phyloP scores from a whole-genome alignment of 306 rosid species.

The Lithocarpus polystachyus region DNA sequence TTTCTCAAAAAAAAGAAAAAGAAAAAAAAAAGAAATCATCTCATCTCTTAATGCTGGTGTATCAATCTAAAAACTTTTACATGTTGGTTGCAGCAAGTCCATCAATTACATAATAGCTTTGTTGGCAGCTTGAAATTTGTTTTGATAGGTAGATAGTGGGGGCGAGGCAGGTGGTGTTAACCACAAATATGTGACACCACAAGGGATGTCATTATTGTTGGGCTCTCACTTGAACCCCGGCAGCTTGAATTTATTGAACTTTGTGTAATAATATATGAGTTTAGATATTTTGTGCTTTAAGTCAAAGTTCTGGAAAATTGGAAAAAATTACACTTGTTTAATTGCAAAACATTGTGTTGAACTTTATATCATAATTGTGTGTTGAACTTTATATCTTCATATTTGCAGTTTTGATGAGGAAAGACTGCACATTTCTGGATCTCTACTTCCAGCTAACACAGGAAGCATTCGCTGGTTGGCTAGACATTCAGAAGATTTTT shows the following conservation, averaged over 20 bases:
- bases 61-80: neutral
- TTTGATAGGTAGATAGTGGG: too few species aligned
- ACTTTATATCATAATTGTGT: neutral
- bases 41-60: neutral
- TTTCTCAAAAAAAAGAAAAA: too few species aligned
- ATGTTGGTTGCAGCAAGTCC: neutral
- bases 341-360: neutral
- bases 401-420: slow-evolving; percentile 79
- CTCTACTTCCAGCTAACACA: slow-evolving; percentile 60
- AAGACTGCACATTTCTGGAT: slow-evolving; percentile 63
- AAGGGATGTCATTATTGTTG: too few species aligned
- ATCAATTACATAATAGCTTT: neutral
- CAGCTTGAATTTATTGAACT: neutral
- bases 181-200: too few species aligned
- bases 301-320: neutral
- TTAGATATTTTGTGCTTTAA: neutral
- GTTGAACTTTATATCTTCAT: neutral
- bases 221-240: too few species aligned
- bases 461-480: slow-evolving; percentile 77
- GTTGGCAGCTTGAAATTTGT: neutral
- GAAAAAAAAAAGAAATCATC: neutral
- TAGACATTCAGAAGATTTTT: slow-evolving; percentile 38
- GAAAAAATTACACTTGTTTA: neutral
- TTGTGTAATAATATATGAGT: neutral
- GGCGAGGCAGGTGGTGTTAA: too few species aligned